These are phyloP conservation scores for Penicillium steckii DNA, from an alignment of 495 filamentous ascomycete species.

Conservation along the genomic window DNA sequence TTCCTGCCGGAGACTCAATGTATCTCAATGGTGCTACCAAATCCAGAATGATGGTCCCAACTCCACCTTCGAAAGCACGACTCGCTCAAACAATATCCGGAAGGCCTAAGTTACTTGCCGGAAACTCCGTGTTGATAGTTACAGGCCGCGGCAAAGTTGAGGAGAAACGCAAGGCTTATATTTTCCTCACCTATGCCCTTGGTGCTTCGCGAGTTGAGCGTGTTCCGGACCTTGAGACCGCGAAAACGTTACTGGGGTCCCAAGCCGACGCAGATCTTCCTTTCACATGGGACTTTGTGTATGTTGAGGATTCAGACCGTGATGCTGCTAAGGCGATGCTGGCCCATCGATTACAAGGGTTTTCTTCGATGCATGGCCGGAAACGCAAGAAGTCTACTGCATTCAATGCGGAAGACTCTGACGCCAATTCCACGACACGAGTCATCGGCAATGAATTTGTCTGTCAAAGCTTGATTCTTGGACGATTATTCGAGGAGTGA, in stretches of 20 bases:
- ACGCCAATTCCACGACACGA: constrained; percentile 33
- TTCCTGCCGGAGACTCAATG: constrained; percentile 78
- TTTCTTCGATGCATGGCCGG: constrained; percentile 21
- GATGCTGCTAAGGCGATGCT: constrained; percentile 47
- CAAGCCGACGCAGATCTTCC: constrained; percentile 35
- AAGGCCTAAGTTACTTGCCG: constrained; percentile 61
- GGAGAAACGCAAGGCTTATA: constrained; percentile 58
- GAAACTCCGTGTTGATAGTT: constrained; percentile 71
- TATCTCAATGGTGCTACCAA: constrained; percentile 76
- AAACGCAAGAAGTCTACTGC: constrained; percentile 52
- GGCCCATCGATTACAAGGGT: constrained; percentile 9
- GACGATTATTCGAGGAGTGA: constrained; percentile 67
- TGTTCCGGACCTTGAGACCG: constrained; percentile 62
- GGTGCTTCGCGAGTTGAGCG: constrained; percentile 66
- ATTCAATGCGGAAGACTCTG: constrained; percentile 39
- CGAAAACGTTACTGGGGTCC: constrained; percentile 50
- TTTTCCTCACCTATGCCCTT: constrained; percentile 76
- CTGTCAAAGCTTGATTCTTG: constrained; percentile 90
- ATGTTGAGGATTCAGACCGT: constrained; percentile 65
- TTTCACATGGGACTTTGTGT: constrained; percentile 73
- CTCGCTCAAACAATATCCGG: constrained; percentile 55
- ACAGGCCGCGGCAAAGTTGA: constrained; percentile 65
- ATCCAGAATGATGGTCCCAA: constrained; percentile 64
- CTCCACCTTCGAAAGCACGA: constrained; percentile 54
- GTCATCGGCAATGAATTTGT: constrained; percentile 83